Evolutionary conservation across 1,284 basidiomycete species (phyloP).

Genomic region (Pulveroboletus sp.): DNA sequence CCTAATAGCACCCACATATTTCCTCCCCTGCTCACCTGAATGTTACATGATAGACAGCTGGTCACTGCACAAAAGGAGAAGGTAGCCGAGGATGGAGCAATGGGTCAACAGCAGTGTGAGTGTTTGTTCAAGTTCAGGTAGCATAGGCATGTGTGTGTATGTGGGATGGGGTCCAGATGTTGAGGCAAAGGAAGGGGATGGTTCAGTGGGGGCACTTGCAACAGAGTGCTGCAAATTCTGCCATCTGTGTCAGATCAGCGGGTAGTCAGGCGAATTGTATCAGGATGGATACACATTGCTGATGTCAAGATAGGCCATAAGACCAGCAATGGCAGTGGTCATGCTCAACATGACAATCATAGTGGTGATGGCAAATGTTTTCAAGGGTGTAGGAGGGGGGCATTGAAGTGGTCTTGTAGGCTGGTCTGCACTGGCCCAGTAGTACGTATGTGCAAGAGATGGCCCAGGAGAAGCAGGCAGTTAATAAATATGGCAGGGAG

Average conservation of each 20-base stretch:
- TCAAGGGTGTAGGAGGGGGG: constrained; percentile 37
- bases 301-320: constrained; percentile 40
- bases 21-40: constrained; percentile 77
- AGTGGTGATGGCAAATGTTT: constrained; percentile 46
- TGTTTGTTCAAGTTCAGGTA: constrained; percentile 76
- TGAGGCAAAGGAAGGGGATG: constrained; percentile 3
- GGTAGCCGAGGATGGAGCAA: constrained; percentile 83
- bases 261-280: too few relatives aligned
- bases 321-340: constrained; percentile 33
- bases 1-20: constrained; percentile 76
- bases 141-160: constrained; percentile 34
- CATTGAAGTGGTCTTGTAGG: constrained; percentile 35
- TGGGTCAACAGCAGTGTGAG: constrained; percentile 74
- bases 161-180: constrained; percentile 15
- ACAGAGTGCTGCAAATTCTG: constrained; percentile 46
- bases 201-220: constrained; percentile 2
- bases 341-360: constrained; percentile 36
- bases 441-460: not conserved
- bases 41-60: constrained; percentile 75
- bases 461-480: not conserved
- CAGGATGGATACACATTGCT: constrained; percentile 33
- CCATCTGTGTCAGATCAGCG: constrained; percentile 36
- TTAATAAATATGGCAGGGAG: not conserved
- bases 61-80: constrained; percentile 70
- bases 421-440: too few relatives aligned